phyloP scores from a whole-genome alignment of 768 basidiomycete genomes.

The Vishniacozyma victoriae region DNA sequence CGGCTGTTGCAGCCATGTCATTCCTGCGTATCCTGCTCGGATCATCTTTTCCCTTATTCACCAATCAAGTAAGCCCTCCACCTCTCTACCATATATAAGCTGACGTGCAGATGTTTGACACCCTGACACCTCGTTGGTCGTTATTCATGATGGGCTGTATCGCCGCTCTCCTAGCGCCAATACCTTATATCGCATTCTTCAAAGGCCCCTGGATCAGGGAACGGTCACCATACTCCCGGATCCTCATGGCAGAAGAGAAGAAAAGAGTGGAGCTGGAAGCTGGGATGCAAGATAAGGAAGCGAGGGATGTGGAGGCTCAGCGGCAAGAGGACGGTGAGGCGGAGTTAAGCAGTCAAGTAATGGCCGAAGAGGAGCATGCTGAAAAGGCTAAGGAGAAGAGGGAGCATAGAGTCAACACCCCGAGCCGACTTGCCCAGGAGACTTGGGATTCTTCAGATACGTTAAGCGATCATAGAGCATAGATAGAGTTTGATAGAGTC shows the following conservation, averaged over 20 bases:
- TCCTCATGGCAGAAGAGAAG: constrained; percentile 36
- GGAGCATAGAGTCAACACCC: no score
- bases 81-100: neutral
- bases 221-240: constrained; percentile 25
- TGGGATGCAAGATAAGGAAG: constrained; percentile 1
- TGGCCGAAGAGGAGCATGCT: no score
- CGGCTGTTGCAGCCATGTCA: constrained; percentile 64
- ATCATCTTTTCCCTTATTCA: constrained; percentile 58
- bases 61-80: constrained; percentile 3
- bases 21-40: constrained; percentile 52
- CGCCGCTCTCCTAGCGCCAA: constrained; percentile 56
- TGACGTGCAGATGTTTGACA: constrained; percentile 52
- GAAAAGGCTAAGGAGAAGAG: no score
- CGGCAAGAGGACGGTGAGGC: no score
- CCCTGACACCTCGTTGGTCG: constrained; percentile 58
- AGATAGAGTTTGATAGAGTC: no score
- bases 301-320: constrained; percentile 13
- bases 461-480: no score
- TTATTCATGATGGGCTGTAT: constrained; percentile 48
- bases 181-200: constrained; percentile 48
- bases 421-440: no score
- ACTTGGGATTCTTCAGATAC: no score
- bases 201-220: constrained; percentile 43
- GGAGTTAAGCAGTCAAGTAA: no score
- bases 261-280: constrained; percentile 10